A percentile compares a stretch with the other conserved stretches of the same genome.
Conservation (phyloP, 495 filamentous ascomycete genomes). For the Amniculicola lignicola region DNA sequence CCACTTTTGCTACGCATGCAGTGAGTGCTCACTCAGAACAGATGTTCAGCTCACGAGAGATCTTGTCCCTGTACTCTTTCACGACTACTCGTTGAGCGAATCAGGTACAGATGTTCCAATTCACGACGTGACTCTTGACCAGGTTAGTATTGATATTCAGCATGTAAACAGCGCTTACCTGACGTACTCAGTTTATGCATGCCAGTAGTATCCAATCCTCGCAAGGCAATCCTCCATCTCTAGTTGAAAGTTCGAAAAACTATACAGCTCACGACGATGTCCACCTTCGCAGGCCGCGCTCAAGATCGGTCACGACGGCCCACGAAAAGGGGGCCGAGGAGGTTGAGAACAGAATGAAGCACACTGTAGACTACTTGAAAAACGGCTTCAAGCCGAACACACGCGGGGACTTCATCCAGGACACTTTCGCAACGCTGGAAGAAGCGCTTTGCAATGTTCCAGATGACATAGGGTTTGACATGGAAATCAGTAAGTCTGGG, state of each 20-base stretch:
- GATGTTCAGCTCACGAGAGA: conserved; percentile 48
- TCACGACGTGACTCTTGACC: conserved; percentile 10
- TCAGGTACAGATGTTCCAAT: conserved; percentile 41
- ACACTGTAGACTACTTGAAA: conserved; percentile 8
- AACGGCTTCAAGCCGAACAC: conserved; percentile 16
- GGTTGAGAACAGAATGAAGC: conserved; percentile 10
- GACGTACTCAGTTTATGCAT: conserved; percentile 10
- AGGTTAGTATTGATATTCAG: conserved; percentile 6
- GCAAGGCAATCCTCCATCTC: conserved; percentile 1
- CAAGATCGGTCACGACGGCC: conserved; percentile 2
- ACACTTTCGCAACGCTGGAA: conserved; percentile 8
- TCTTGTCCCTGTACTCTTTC: conserved; percentile 44
- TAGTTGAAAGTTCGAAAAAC: not conserved
- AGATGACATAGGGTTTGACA: conserved; percentile 4
- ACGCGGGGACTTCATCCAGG: conserved; percentile 10
- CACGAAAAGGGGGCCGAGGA: conserved; percentile 6
- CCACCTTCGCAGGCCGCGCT: conserved; percentile 1
- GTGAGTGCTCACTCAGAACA: conserved; percentile 20
- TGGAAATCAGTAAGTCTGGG: conserved; percentile 5
- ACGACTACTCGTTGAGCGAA: conserved; percentile 46
- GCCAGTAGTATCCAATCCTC: conserved; percentile 1
- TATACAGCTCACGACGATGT: not conserved
- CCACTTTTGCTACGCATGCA: not conserved
- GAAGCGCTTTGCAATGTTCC: conserved; percentile 6
- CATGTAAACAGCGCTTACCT: conserved; percentile 1